These are phyloP conservation scores for Emergomyces orientalis DNA, from an alignment of 2,329 filamentous ascomycete species.

Conservation along the genomic window DNA sequence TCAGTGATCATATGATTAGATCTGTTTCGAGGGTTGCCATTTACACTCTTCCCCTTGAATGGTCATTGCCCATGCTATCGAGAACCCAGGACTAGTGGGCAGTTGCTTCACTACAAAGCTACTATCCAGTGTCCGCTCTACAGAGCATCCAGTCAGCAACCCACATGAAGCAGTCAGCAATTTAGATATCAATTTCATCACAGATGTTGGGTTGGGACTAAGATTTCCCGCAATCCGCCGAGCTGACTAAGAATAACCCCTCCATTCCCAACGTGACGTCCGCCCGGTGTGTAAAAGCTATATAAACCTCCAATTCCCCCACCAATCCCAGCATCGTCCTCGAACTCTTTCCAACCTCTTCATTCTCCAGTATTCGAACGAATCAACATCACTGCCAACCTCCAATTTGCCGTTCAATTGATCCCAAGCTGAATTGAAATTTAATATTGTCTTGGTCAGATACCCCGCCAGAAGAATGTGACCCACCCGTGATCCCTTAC, in stretches of 20 bases:
- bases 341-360: neutral
- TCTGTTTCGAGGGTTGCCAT: no score
- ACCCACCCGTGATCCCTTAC: neutral
- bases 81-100: no score
- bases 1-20: no score
- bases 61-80: no score
- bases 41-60: no score
- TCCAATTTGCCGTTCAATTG: neutral
- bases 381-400: neutral
- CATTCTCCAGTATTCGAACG: neutral
- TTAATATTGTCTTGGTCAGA: neutral
- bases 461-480: neutral
- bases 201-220: no score
- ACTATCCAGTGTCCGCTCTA: no score
- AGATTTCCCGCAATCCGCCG: neutral
- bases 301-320: neutral
- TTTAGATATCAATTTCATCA: no score
- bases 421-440: neutral
- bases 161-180: no score
- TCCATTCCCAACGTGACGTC: no score
- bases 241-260: constrained; percentile 1
- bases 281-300: neutral
- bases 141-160: no score
- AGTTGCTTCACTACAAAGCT: no score
- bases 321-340: neutral